Evolutionary conservation across 345 rosid species (phyloP).

Genomic region (Gossypium thurberi): DNA sequence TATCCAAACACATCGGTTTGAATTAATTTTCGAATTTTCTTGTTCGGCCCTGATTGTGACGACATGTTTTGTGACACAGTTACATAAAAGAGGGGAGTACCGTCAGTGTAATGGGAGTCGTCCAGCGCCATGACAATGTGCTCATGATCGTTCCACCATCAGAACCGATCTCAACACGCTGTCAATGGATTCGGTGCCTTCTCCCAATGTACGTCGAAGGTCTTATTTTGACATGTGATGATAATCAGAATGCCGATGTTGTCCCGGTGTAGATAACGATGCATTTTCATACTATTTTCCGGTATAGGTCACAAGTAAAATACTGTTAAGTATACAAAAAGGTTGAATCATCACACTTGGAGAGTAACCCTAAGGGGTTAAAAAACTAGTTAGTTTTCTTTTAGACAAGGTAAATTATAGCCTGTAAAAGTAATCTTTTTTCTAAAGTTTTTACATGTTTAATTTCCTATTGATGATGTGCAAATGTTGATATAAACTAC

Average conservation of each 20-base stretch:
- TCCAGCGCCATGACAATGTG: slow-evolving; percentile 71
- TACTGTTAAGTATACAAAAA: slow-evolving; percentile 4
- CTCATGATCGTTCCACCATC: slow-evolving; percentile 76
- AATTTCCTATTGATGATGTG: neutral
- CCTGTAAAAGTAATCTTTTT: neutral
- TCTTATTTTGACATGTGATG: slow-evolving; percentile 65
- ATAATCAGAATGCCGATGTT: slow-evolving; percentile 60
- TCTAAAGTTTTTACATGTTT: too few species aligned
- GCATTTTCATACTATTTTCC: slow-evolving; percentile 3
- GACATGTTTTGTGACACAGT: slow-evolving; percentile 32
- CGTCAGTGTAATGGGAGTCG: slow-evolving; percentile 84
- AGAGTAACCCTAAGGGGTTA: slow-evolving; percentile 11
- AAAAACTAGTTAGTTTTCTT: slow-evolving; percentile 8
- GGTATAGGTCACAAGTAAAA: slow-evolving; percentile 21
- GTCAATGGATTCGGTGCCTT: slow-evolving; percentile 69
- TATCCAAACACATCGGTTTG: too few species aligned
- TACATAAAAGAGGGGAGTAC: slow-evolving; percentile 90
- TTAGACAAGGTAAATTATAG: slow-evolving; percentile 6
- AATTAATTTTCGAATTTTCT: too few species aligned
- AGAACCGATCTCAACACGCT: slow-evolving; percentile 62
- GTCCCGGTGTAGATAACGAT: slow-evolving; percentile 54
- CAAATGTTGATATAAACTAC: neutral
- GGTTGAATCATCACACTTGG: neutral
- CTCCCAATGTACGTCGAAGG: slow-evolving; percentile 73
- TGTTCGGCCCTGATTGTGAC: slow-evolving; percentile 6